A percentile compares a stretch with the other conserved stretches of the same genome.
phyloP scores from a whole-genome alignment of 2,329 filamentous ascomycete genomes.

The Juglanconis sp. region DNA sequence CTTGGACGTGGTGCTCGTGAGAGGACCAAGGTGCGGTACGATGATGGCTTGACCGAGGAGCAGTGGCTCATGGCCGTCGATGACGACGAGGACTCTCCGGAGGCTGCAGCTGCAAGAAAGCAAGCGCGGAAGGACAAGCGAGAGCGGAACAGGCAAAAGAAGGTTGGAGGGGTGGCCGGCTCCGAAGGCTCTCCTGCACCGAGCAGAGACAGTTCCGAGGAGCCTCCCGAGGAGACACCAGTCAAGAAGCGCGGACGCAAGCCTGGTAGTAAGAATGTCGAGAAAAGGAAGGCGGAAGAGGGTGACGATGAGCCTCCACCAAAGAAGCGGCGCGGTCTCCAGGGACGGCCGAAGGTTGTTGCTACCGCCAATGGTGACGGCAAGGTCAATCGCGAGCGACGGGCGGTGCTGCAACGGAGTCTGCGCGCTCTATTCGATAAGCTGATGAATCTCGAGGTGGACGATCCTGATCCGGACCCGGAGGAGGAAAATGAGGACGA shows the following conservation, averaged over 20 bases:
- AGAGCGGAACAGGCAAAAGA: constrained; percentile 70
- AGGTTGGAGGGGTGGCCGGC: constrained; percentile 31
- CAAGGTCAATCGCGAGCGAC: constrained; percentile 65
- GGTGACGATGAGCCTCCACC: constrained; percentile 73
- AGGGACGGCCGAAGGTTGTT: constrained; percentile 64
- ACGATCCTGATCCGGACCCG: constrained; percentile 57
- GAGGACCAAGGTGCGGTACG: constrained; percentile 89
- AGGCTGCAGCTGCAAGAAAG: constrained; percentile 88
- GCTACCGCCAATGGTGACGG: constrained; percentile 42
- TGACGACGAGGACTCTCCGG: constrained; percentile 90
- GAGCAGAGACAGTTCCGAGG: constrained; percentile 83
- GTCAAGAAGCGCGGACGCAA: constrained; percentile 85
- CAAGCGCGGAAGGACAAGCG: constrained; percentile 80
- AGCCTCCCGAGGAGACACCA: constrained; percentile 58
- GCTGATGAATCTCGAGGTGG: constrained; percentile 80
- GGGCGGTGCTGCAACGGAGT: constrained; percentile 74
- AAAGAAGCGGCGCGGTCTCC: constrained; percentile 73
- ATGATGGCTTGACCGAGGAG: constrained; percentile 96
- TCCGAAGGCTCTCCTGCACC: constrained; percentile 69
- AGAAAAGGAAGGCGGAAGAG: constrained; percentile 86
- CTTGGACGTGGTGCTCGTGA: constrained; percentile 90
- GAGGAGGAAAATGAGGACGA: constrained; percentile 43
- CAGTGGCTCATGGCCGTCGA: constrained; percentile 99
- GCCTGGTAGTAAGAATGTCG: constrained; percentile 59
- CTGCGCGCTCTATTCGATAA: constrained; percentile 74